phyloP scores from a whole-genome alignment of 2,329 filamentous ascomycete species.

The Clarireedia sp. region DNA sequence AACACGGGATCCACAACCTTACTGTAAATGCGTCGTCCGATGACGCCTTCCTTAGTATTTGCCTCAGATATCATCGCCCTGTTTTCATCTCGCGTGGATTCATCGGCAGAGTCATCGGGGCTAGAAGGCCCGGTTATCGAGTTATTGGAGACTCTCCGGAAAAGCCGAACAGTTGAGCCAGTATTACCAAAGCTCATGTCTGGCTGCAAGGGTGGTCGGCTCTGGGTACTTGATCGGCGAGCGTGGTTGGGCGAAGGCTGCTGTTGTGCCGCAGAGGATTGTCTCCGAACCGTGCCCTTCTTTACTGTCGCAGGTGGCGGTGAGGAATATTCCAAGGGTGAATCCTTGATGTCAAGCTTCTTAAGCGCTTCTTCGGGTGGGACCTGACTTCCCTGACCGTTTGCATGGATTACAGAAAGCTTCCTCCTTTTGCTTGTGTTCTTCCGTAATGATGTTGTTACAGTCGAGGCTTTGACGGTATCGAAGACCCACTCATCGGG shows the following conservation, averaged over 20 bases:
- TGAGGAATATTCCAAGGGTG: slow-evolving; percentile 48
- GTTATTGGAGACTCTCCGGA: slow-evolving; percentile 75
- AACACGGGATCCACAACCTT: slow-evolving; percentile 77
- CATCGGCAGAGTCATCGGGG: slow-evolving; percentile 22
- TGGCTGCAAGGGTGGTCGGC: slow-evolving; percentile 72
- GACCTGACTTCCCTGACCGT: slow-evolving; percentile 24
- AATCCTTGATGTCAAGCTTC: slow-evolving; percentile 53
- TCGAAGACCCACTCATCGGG: slow-evolving; percentile 94
- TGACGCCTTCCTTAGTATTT: slow-evolving; percentile 69
- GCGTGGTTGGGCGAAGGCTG: slow-evolving; percentile 26
- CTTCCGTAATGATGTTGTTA: slow-evolving; percentile 37
- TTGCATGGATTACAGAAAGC: slow-evolving; percentile 47
- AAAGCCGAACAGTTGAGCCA: slow-evolving; percentile 84
- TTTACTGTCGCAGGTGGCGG: slow-evolving; percentile 49
- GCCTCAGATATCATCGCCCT: slow-evolving; percentile 48
- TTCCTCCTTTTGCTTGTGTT: slow-evolving; percentile 47
- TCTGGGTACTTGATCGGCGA: slow-evolving; percentile 22
- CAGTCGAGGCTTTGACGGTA: slow-evolving; percentile 67
- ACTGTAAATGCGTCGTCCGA: slow-evolving; percentile 74
- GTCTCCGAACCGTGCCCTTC: slow-evolving; percentile 44
- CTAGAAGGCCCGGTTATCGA: slow-evolving; percentile 28
- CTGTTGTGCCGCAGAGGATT: slow-evolving; percentile 32
- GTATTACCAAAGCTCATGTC: slow-evolving; percentile 93
- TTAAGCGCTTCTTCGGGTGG: slow-evolving; percentile 50
- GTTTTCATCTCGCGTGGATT: slow-evolving; percentile 50